Evolutionary conservation across 495 filamentous ascomycete species (phyloP).

Genomic region (Aspergillus funiculosus): DNA sequence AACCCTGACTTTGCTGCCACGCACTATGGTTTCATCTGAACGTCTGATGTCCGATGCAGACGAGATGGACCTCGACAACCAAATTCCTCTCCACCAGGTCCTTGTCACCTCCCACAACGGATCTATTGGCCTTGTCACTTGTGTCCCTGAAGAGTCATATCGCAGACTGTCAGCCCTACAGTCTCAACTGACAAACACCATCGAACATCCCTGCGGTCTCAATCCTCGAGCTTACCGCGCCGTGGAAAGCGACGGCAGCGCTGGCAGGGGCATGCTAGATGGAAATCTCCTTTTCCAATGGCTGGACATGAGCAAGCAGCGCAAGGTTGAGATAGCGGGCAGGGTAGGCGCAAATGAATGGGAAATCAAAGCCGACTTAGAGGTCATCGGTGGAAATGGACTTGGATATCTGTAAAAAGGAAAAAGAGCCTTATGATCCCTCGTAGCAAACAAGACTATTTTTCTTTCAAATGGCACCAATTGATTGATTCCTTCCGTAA

Average conservation of each 20-base stretch:
- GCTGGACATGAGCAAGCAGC: constrained; percentile 61
- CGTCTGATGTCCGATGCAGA: constrained; percentile 28
- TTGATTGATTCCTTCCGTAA: too few relatives aligned
- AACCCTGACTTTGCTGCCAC: constrained; percentile 68
- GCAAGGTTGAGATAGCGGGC: constrained; percentile 62
- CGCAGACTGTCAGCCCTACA: constrained; percentile 78
- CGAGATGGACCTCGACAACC: constrained; percentile 37
- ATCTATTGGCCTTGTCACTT: constrained; percentile 65
- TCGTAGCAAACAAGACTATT: background rate
- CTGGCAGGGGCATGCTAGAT: constrained; percentile 57
- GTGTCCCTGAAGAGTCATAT: constrained; percentile 74
- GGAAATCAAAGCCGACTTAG: constrained; percentile 55
- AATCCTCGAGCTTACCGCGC: constrained; percentile 75
- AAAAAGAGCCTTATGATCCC: background rate
- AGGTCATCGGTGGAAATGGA: constrained; percentile 55
- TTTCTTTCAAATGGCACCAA: too few relatives aligned
- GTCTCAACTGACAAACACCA: constrained; percentile 65
- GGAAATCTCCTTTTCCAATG: constrained; percentile 57
- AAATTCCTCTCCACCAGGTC: constrained; percentile 44
- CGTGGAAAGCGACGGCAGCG: constrained; percentile 43
- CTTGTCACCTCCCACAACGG: constrained; percentile 70
- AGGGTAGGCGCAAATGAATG: constrained; percentile 55
- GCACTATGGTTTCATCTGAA: constrained; percentile 47
- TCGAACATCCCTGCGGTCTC: constrained; percentile 70
- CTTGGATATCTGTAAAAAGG: constrained; percentile 41